Percentiles rank a stretch among this genome's conserved stretches.
phyloP scores from a whole-genome alignment of 768 basidiomycete species.

The Calocybe indica region DNA sequence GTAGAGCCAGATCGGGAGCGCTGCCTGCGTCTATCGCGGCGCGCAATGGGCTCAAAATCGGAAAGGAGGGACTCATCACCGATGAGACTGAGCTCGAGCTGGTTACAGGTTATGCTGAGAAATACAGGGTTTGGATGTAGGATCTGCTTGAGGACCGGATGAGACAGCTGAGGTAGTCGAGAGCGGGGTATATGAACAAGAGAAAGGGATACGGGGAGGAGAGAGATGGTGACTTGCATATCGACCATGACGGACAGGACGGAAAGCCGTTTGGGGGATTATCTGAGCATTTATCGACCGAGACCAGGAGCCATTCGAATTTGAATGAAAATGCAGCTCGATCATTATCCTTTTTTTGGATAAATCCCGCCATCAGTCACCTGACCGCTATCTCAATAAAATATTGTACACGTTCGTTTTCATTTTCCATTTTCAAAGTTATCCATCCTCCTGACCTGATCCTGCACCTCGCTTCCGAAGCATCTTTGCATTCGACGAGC shows the following conservation, averaged over 20 bases:
- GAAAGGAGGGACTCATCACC: conserved; percentile 50
- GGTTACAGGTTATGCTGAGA: conserved; percentile 73
- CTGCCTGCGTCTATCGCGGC: conserved; percentile 45
- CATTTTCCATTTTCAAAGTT: neutral
- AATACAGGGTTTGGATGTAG: conserved; percentile 62
- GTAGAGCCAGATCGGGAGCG: conserved; percentile 35
- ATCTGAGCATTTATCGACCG: no score
- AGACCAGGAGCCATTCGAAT: neutral
- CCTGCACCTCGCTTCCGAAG: conserved; percentile 10
- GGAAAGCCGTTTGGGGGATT: neutral
- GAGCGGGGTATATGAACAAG: conserved; percentile 72
- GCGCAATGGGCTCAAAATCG: conserved; percentile 58
- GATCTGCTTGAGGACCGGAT: conserved; percentile 62
- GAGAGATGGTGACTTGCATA: conserved; percentile 56
- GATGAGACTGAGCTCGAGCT: conserved; percentile 73
- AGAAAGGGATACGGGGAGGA: conserved; percentile 66
- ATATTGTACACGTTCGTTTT: neutral
- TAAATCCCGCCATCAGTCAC: neutral
- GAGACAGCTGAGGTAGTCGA: conserved; percentile 52
- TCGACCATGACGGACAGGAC: conserved; percentile 1
- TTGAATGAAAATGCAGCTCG: neutral
- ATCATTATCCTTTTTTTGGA: neutral
- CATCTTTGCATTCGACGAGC: conserved; percentile 11
- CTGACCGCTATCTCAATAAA: neutral
- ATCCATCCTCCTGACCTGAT: neutral